Conservation (phyloP, 2,329 filamentous ascomycete species). For the Atkinsonella hypoxylon region DNA sequence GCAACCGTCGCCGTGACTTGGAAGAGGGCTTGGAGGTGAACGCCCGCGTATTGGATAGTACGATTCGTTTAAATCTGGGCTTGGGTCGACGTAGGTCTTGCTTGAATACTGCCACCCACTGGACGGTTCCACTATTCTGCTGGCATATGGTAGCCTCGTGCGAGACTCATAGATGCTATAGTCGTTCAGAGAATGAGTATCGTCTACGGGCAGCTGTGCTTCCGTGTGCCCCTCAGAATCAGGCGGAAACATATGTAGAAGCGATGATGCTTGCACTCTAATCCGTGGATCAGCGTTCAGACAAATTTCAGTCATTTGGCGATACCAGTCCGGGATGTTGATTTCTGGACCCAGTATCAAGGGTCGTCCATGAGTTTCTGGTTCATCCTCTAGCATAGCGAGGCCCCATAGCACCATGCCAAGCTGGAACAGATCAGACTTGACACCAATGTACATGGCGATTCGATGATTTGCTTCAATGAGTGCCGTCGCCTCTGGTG, state of each 20-base stretch:
- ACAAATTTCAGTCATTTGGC: constrained; percentile 62
- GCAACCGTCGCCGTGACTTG: constrained; percentile 29
- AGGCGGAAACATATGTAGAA: constrained; percentile 57
- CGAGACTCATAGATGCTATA: constrained; percentile 25
- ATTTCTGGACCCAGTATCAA: constrained; percentile 45
- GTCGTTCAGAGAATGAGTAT: constrained; percentile 26
- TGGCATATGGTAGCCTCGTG: constrained; percentile 20
- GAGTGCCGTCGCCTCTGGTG: constrained; percentile 75
- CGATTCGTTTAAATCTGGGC: constrained; percentile 25
- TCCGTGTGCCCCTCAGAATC: constrained; percentile 7
- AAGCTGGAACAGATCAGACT: constrained; percentile 90
- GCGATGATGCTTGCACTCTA: constrained; percentile 58
- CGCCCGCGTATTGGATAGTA: constrained; percentile 38
- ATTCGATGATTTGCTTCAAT: constrained; percentile 84
- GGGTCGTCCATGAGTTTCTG: constrained; percentile 66
- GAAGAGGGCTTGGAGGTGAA: constrained; percentile 40
- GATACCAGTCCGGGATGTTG: constrained; percentile 69
- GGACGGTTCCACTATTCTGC: constrained; percentile 29
- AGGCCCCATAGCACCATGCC: constrained; percentile 96
- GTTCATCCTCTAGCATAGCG: constrained; percentile 79
- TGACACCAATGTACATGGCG: constrained; percentile 95
- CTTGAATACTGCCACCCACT: constrained; percentile 32
- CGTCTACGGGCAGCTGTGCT: constrained; percentile 28
- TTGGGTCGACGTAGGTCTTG: constrained; percentile 24
- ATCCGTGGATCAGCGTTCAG: constrained; percentile 61